These are phyloP conservation scores for Microthlaspi erraticum DNA, from an alignment of 345 rosid genomes.

Conservation along the genomic window DNA sequence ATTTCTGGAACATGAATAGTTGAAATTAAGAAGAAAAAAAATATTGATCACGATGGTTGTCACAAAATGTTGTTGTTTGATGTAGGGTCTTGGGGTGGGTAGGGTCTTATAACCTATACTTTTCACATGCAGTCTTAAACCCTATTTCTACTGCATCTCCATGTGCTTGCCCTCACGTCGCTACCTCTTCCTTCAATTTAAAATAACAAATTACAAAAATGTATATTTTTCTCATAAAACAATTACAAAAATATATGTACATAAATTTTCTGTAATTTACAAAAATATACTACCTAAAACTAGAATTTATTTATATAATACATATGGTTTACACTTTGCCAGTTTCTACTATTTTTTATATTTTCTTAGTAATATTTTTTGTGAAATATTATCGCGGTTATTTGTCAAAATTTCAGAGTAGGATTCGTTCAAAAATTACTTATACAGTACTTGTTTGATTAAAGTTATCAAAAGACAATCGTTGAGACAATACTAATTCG, in stretches of 20 bases:
- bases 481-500: conserved; percentile 1
- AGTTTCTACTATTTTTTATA: no score
- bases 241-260: not conserved
- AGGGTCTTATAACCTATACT: conserved; percentile 44
- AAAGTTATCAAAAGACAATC: not conserved
- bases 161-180: conserved; percentile 48
- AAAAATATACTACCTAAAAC: no score
- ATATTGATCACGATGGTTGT: conserved; percentile 48
- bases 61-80: conserved; percentile 41
- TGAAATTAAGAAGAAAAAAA: conserved; percentile 28
- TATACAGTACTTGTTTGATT: not conserved
- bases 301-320: not conserved
- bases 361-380: not conserved
- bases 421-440: not conserved
- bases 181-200: conserved; percentile 20
- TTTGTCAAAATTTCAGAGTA: not conserved
- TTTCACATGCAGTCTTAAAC: conserved; percentile 50
- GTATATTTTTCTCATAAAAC: no score
- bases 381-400: not conserved
- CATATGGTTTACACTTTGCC: not conserved
- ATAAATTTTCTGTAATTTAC: not conserved
- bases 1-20: conserved; percentile 44
- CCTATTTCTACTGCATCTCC: conserved; percentile 49
- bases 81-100: conserved; percentile 41
- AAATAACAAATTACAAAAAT: not conserved